Evolutionary conservation across 371 early-diverging fungal genomes (phyloP).

Genomic region (Batkoa obscura): DNA sequence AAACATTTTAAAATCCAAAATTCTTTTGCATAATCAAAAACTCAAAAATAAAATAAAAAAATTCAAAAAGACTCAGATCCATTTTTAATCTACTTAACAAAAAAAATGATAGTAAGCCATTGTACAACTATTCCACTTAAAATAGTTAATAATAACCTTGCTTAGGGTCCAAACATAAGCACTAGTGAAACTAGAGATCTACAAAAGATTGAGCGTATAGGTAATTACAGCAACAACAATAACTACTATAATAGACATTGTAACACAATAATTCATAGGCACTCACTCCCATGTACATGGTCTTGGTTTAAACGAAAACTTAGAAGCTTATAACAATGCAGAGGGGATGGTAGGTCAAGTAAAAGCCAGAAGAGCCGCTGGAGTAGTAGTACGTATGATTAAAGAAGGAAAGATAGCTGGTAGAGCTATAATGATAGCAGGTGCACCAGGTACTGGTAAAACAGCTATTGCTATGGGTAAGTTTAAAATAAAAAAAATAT

Average conservation of each 20-base stretch:
- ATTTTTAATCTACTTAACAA: too few species aligned
- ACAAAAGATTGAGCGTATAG: constrained; percentile 43
- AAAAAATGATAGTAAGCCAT: too few species aligned
- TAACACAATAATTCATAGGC: constrained; percentile 33
- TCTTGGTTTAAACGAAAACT: constrained; percentile 73
- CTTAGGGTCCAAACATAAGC: too few species aligned
- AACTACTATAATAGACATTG: not conserved
- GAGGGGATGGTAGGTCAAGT: constrained; percentile 97
- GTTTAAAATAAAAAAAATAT: not conserved
- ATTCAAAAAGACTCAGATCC: too few species aligned
- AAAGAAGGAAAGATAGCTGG: constrained; percentile 94
- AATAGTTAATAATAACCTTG: too few species aligned
- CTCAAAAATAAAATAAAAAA: too few species aligned
- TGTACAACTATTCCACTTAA: too few species aligned
- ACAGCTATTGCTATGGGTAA: constrained; percentile 84
- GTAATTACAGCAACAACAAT: constrained; percentile 13
- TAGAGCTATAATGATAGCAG: constrained; percentile 90
- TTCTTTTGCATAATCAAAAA: too few species aligned
- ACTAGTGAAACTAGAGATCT: constrained; percentile 37
- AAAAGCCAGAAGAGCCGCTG: constrained; percentile 88
- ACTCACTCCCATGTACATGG: constrained; percentile 95
- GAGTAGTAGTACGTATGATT: constrained; percentile 85
- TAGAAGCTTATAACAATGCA: constrained; percentile 64
- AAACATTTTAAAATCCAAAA: too few species aligned
- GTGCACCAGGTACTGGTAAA: constrained; percentile 96